Base-by-base conservation (phyloP, 345 rosid species). In the Lepidium aucheri region DNA sequence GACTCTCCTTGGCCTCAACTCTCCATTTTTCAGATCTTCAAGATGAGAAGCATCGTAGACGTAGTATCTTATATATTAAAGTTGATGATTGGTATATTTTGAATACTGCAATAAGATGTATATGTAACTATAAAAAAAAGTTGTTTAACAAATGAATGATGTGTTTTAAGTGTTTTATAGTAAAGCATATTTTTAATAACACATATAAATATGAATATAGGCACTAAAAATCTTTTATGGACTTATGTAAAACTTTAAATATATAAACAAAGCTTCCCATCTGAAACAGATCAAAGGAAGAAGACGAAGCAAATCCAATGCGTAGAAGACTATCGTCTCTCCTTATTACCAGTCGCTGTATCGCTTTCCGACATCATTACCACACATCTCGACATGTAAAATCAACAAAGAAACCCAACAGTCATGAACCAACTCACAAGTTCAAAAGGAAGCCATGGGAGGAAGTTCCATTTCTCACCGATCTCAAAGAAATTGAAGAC, bases 401-500 rank as follows among this genome's bases (percentile, higher is more conserved):
- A 68, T 12, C 83, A 57, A 77, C 38, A 12, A 49, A 68, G 77
- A 78, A 81, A 78, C 36, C 50, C 49, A 66, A 5, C 22, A 68
- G 45, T 40, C 54, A 76, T 51, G 81, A 64, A 54, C 67, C 53
- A 10, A 16, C 9, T 42, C 68, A 58, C 26, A 74, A 73, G 34
- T 9, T 26, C 40, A 54, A 61, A 4, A 67, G 67, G 28, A 78
- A 66, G 54, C 72, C 69, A 44, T 65, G 76, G 76, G 77, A 70
- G 43, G 67, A 78, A 43, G 53, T 73, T 6, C 90, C 87, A 11
- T 91, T 91, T 46, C 47, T 91, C 57, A 44, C 68, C 22, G 43
- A 68, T 44, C 69, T 91, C 71, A 91, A 89, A 73, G 82, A 77
- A 47, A 64, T 68, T 10, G 69, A 56, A 13, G 78, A 82, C 73